Evolutionary conservation across 2,329 filamentous ascomycete species (phyloP).

Genomic region (Colletotrichum neosansevieriae): DNA sequence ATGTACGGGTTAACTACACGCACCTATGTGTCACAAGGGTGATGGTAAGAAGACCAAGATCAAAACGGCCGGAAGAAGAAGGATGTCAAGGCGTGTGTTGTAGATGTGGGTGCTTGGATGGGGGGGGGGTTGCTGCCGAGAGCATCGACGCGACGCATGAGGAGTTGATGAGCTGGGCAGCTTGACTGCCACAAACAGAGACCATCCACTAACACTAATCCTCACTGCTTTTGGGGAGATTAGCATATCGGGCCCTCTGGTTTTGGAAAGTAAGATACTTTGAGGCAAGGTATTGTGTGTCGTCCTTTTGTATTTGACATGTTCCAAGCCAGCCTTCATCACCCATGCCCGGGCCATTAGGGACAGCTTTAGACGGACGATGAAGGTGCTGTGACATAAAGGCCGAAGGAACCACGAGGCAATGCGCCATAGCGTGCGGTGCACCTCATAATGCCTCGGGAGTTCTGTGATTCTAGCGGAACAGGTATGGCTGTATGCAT

Average conservation of each 20-base stretch:
- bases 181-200: neutral
- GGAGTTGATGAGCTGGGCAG: neutral
- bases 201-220: neutral
- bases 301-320: too few species aligned
- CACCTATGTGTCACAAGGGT: neutral
- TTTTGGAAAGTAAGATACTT: too few species aligned
- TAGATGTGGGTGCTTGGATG: neutral
- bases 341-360: neutral
- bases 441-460: too few species aligned
- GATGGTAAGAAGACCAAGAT: neutral
- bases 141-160: constrained; percentile 22
- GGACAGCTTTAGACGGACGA: too few species aligned
- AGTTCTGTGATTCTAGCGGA: too few species aligned
- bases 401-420: too few species aligned
- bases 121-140: neutral
- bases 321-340: too few species aligned
- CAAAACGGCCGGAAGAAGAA: neutral
- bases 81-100: neutral
- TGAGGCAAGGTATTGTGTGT: too few species aligned
- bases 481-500: neutral
- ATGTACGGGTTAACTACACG: constrained; percentile 10
- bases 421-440: too few species aligned
- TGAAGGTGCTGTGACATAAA: too few species aligned
- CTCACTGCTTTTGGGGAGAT: too few species aligned
- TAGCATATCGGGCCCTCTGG: too few species aligned